Evolutionary conservation across 768 basidiomycete genomes (phyloP), one percentile per base, ranked within the genome.

Genomic region (Kockovaella imperatae): DNA sequence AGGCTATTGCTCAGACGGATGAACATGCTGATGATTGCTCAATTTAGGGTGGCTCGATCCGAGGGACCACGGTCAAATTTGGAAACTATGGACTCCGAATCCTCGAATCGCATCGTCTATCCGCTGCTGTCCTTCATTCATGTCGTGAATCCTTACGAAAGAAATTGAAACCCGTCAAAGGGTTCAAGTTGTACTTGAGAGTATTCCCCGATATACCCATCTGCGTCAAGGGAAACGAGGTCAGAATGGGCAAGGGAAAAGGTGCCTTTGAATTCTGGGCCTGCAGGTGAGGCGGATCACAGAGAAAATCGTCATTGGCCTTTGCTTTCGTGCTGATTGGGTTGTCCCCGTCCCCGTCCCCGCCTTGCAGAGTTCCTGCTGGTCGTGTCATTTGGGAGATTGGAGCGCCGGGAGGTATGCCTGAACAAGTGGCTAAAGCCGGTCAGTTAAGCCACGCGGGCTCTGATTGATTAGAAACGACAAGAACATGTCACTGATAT

Each of bases 241-340:
- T 89, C 4, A 85, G 95, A 77, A 96, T 97, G 95, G 95, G 95
- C 42, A 97, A 97, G 74, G 95, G 95, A 50, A 99, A 99, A 72
- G 95, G 95, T 38, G 80, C 85, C 0, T 97, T 97, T 61, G 95
- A 97, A 67, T 96, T 78, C 69, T 99, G 95, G 95, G 87, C 91
- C 23, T 87, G 85, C 50, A 80, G 91, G 93, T 0, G 76, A 77
- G 1, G 86, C n/a, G 85, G 5, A 82, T 99, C 46, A 83, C 89
- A 52, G 86, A 89, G 62, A 90, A 95, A 68, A 77, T 95, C 45
- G 93, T n/a, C n/a, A n/a, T n/a, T 14, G 35, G 29, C 36, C 18
- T 40, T n/a, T 31, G 11, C 20, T 24, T 36, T 24, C 45, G 23
- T 47, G 8, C 23, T 47, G 13, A 6, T n/a, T 35, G 20, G 20